Conservation (phyloP, 371 early-diverging fungal genomes). For the Entomophthora muscae region DNA sequence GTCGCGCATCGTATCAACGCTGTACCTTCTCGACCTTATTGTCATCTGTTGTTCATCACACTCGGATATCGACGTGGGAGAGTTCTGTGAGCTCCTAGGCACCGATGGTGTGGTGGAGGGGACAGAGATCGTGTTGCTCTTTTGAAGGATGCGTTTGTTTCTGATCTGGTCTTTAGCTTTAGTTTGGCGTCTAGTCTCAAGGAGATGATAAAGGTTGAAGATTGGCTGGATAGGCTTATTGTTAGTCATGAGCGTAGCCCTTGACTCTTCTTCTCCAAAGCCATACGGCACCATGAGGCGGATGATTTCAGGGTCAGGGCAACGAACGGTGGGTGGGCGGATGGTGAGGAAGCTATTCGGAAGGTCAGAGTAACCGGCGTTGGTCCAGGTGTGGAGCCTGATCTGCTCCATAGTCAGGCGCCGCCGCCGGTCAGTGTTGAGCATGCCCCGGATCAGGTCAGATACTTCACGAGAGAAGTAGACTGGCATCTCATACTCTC, state of each 20-base stretch:
- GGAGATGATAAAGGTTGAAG: constrained; percentile 16
- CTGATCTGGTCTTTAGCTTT: background rate
- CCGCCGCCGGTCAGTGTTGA: constrained; percentile 50
- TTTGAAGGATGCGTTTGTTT: constrained; percentile 12
- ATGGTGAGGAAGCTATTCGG: constrained; percentile 48
- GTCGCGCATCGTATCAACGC: constrained; percentile 2
- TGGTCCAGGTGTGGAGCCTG: constrained; percentile 71
- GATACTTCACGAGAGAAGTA: constrained; percentile 57
- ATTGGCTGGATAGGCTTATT: constrained; percentile 19
- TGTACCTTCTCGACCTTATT: background rate
- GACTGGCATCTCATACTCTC: constrained; percentile 50
- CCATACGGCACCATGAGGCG: constrained; percentile 74
- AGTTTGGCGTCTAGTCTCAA: constrained; percentile 4
- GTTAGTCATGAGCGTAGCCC: constrained; percentile 31
- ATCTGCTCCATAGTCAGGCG: constrained; percentile 65
- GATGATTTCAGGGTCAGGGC: constrained; percentile 55
- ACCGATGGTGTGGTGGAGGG: background rate
- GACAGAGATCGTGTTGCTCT: background rate
- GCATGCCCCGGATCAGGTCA: constrained; percentile 52
- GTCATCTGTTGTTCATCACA: background rate
- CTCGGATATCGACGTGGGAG: background rate
- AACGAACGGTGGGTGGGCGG: constrained; percentile 43
- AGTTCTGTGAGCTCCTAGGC: background rate
- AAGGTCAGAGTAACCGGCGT: constrained; percentile 42
- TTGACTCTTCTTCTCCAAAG: constrained; percentile 56